Percentiles rank a stretch among this genome's conserved stretches.
Evolutionary conservation across 805 yeast genomes (phyloP).

Genomic region (Saturnispora serradocipensis): DNA sequence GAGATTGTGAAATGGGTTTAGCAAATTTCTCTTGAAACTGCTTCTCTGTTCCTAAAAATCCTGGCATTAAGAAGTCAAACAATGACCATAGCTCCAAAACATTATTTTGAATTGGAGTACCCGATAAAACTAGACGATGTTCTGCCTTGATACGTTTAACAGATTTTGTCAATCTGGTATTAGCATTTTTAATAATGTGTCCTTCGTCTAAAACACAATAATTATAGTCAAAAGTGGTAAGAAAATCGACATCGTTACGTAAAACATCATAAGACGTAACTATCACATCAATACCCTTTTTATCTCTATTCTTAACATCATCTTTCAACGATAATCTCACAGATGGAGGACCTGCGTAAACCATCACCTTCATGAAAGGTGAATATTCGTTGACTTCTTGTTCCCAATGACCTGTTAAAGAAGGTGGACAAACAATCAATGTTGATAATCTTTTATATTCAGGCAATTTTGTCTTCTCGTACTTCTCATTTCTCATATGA

Average conservation of each 20-base stretch:
- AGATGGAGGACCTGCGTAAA: slow-evolving; percentile 91
- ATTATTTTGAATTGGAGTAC: slow-evolving; percentile 97
- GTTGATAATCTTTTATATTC: slow-evolving; percentile 77
- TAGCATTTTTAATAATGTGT: slow-evolving; percentile 88
- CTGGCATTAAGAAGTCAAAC: slow-evolving; percentile 98
- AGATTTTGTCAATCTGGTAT: slow-evolving; percentile 78
- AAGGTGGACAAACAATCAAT: slow-evolving; percentile 89
- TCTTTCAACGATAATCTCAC: slow-evolving; percentile 49
- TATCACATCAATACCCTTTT: slow-evolving; percentile 51
- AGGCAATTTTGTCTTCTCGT: slow-evolving; percentile 44
- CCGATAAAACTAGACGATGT: slow-evolving; percentile 84
- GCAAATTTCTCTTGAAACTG: slow-evolving; percentile 90
- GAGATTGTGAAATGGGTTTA: slow-evolving; percentile 92
- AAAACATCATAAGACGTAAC: slow-evolving; percentile 96
- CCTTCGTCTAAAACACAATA: slow-evolving; percentile 97
- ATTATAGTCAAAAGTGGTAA: slow-evolving; percentile 61
- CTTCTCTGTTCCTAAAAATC: slow-evolving; percentile 92
- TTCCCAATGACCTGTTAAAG: slow-evolving; percentile 98
- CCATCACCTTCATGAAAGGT: slow-evolving; percentile 72
- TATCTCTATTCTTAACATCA: slow-evolving; percentile 35
- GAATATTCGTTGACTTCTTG: slow-evolving; percentile 87
- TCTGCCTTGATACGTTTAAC: slow-evolving; percentile 79
- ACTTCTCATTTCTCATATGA: slow-evolving; percentile 69
- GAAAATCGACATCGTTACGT: slow-evolving; percentile 71
- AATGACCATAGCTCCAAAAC: slow-evolving; percentile 96